These are phyloP conservation scores for Tricholoma sp. DNA, from an alignment of 768 basidiomycete species.

Conservation along the genomic window DNA sequence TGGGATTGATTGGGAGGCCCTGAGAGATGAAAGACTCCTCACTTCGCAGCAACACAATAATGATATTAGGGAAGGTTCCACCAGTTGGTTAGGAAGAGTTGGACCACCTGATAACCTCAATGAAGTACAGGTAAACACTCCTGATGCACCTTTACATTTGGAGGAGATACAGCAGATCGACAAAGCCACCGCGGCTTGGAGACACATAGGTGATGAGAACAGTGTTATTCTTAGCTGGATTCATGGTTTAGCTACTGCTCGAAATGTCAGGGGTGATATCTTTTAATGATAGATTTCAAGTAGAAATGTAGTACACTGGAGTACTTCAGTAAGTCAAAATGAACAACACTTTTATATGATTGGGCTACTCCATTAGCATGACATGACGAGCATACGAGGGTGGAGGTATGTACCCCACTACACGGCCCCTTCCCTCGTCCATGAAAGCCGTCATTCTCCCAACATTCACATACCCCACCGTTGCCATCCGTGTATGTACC, in stretches of 20 bases:
- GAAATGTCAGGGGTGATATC: neutral
- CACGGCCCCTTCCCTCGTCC: no score
- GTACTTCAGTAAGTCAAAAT: neutral
- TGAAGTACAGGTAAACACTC: neutral
- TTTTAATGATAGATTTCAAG: neutral
- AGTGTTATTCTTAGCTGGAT: neutral
- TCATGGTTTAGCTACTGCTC: neutral
- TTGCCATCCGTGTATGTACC: no score
- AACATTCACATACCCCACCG: no score
- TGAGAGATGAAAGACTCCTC: constrained; percentile 8
- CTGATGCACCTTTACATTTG: neutral
- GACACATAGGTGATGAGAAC: neutral
- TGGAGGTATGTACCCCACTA: no score
- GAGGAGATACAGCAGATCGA: neutral
- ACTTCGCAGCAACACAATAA: neutral
- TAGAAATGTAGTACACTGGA: neutral
- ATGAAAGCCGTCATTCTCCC: no score
- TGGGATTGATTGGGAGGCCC: constrained; percentile 9
- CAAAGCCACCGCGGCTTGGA: neutral
- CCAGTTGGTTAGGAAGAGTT: neutral
- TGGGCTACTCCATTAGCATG: no score
- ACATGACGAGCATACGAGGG: no score
- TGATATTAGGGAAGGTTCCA: neutral
- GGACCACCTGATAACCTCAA: neutral
- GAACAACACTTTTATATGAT: neutral